These are phyloP conservation scores for Orychophragmus violaceus DNA, from an alignment of 345 rosid genomes.

Conservation along the genomic window DNA sequence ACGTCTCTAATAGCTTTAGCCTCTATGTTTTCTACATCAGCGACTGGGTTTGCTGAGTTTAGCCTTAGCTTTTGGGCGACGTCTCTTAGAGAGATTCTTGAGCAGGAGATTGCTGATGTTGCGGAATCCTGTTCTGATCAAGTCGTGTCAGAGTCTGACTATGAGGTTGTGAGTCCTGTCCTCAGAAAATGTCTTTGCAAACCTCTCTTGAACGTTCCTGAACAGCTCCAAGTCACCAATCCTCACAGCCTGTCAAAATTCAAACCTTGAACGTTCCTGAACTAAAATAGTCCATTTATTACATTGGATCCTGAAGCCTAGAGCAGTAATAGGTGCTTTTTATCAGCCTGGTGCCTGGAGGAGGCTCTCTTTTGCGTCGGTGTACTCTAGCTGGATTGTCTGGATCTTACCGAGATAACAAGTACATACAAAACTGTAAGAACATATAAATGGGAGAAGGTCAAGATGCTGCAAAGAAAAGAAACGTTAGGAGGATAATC, in stretches of 20 bases:
- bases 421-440: constrained; percentile 75
- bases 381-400: constrained; percentile 81
- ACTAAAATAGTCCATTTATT: constrained; percentile 82
- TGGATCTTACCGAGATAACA: constrained; percentile 80
- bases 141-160: constrained; percentile 69
- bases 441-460: neutral
- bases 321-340: constrained; percentile 71
- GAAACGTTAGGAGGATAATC: too few relatives aligned
- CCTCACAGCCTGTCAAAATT: constrained; percentile 63
- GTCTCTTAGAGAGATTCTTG: constrained; percentile 56
- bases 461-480: neutral
- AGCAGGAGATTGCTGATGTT: constrained; percentile 73
- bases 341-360: constrained; percentile 86
- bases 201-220: constrained; percentile 59
- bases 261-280: constrained; percentile 61
- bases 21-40: constrained; percentile 75
- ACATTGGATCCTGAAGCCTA: constrained; percentile 66
- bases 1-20: constrained; percentile 82
- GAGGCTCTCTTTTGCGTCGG: constrained; percentile 82
- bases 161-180: constrained; percentile 65
- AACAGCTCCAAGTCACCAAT: constrained; percentile 91
- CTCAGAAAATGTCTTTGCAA: constrained; percentile 45
- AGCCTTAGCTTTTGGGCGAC: constrained; percentile 54
- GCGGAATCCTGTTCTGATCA: constrained; percentile 71
- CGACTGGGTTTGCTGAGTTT: constrained; percentile 57